phyloP scores from a whole-genome alignment of 352 stramenopile species.

The Globisporangium yorkense region DNA sequence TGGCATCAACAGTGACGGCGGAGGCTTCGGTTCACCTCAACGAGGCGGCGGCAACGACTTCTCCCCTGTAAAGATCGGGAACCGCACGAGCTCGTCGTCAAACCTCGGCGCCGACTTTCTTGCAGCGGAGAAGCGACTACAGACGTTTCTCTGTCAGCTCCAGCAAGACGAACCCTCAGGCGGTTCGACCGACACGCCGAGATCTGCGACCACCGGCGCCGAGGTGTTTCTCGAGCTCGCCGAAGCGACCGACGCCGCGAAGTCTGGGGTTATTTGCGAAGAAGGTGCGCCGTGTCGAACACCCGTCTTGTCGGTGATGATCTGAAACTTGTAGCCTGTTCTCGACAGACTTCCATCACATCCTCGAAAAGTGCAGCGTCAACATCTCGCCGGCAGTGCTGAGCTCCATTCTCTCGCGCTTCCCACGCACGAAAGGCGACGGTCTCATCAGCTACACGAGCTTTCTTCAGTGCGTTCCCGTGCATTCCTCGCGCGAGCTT shows the following conservation, averaged over 20 bases:
- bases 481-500: background rate
- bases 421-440: slow-evolving; percentile 23
- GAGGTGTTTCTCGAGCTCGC: slow-evolving; percentile 48
- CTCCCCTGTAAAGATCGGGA: background rate
- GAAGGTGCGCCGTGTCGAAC: slow-evolving; percentile 18
- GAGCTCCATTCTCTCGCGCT: slow-evolving; percentile 41
- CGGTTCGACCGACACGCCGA: slow-evolving; percentile 21
- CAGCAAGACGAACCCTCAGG: background rate
- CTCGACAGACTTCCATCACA: slow-evolving; percentile 29
- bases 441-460: slow-evolving; percentile 30
- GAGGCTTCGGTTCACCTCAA: background rate
- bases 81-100: background rate
- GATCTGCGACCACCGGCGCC: slow-evolving; percentile 37
- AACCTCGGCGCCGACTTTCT: slow-evolving; percentile 27
- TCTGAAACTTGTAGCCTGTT: background rate
- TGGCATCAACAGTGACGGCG: background rate
- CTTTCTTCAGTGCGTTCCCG: slow-evolving; percentile 41
- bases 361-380: slow-evolving; percentile 27
- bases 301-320: no score
- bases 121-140: slow-evolving; percentile 34
- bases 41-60: background rate
- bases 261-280: slow-evolving; percentile 32
- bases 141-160: slow-evolving; percentile 22
- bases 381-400: slow-evolving; percentile 23
- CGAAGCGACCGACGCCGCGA: slow-evolving; percentile 27